Percentiles rank a stretch among this genome's conserved stretches.
These are phyloP conservation scores for Buxus sempervirens DNA, from an alignment of 164 flowering plant species.

Conservation along the genomic window DNA sequence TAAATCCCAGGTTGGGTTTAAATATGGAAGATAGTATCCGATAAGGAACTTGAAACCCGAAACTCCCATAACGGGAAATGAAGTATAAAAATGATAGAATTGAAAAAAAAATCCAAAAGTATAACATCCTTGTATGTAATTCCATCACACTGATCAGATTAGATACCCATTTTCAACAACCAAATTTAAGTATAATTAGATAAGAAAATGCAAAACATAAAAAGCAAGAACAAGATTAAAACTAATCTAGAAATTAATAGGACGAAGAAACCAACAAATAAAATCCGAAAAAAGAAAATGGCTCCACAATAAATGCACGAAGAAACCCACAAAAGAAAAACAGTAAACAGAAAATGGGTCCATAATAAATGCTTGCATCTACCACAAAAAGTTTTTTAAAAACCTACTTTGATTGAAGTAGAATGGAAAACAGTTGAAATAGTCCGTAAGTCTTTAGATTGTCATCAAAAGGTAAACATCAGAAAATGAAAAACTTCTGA, in stretches of 20 bases:
- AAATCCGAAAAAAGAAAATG: too few relatives aligned
- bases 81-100: neutral
- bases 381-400: neutral
- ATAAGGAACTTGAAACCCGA: neutral
- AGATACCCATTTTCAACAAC: neutral
- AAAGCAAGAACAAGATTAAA: neutral
- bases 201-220: slow-evolving; percentile 5
- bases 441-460: too few relatives aligned
- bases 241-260: too few relatives aligned
- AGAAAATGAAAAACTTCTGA: neutral
- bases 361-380: too few relatives aligned
- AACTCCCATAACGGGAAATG: neutral
- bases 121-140: neutral
- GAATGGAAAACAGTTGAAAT: neutral
- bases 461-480: neutral
- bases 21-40: neutral
- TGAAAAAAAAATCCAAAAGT: neutral
- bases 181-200: neutral
- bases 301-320: too few relatives aligned
- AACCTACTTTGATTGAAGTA: neutral
- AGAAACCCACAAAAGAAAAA: too few relatives aligned
- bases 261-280: too few relatives aligned
- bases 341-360: too few relatives aligned
- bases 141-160: neutral
- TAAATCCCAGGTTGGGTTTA: neutral